Conservation (phyloP, 2,329 filamentous ascomycete species). For the Ophioceras dolichostomum region DNA sequence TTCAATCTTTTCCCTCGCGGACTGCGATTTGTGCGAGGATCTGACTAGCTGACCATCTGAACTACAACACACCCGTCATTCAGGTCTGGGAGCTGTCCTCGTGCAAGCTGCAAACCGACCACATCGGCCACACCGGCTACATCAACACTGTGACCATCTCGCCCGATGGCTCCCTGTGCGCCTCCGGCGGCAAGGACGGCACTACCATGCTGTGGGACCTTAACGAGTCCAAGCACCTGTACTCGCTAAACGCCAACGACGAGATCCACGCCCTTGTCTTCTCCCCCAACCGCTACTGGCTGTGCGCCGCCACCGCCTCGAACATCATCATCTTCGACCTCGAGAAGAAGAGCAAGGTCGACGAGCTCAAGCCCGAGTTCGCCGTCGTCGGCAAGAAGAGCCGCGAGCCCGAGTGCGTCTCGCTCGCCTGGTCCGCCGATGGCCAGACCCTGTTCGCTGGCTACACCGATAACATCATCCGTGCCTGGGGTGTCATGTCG, state of each 20-base stretch:
- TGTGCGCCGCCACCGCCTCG: constrained; percentile 93
- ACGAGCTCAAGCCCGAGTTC: constrained; percentile 99
- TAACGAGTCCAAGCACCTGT: constrained; percentile 99
- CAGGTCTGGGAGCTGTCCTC: constrained; percentile 99
- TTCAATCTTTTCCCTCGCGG: constrained; percentile 2
- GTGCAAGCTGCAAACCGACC: constrained; percentile 99
- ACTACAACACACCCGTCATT: not conserved
- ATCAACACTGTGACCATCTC: constrained; percentile 99
- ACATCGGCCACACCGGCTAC: constrained; percentile 99
- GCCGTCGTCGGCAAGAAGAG: constrained; percentile 95
- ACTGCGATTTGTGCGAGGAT: too few relatives aligned
- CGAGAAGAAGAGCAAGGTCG: constrained; percentile 99
- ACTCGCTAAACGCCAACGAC: constrained; percentile 98
- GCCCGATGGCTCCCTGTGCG: constrained; percentile 96
- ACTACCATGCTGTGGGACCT: constrained; percentile 99
- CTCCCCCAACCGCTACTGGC: constrained; percentile 99
- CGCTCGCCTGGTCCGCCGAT: constrained; percentile 93
- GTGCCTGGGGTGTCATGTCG: constrained; percentile 96
- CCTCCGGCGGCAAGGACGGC: constrained; percentile 98
- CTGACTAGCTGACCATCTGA: too few relatives aligned
- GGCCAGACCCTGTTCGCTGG: constrained; percentile 98
- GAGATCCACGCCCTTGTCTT: constrained; percentile 99
- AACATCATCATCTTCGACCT: constrained; percentile 99
- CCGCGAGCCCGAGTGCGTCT: constrained; percentile 96
- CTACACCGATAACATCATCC: constrained; percentile 99